Evolutionary conservation across 257 asterid species (phyloP).

Genomic region (Jacaranda mimosifolia): DNA sequence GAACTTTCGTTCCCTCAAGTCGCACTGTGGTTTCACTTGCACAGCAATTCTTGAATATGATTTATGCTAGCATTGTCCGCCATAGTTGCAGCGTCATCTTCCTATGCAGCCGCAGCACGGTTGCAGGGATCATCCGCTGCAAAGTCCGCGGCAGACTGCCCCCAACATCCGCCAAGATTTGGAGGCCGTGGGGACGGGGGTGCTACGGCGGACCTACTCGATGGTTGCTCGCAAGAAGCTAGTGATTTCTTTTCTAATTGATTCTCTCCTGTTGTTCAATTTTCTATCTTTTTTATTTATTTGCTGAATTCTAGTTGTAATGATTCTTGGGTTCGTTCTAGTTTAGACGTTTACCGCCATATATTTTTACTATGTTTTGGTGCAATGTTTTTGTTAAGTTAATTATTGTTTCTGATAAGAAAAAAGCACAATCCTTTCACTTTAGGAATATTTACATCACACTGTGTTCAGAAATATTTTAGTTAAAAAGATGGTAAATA

Average conservation of each 20-base stretch:
- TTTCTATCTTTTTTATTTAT: not conserved
- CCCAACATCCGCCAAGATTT: too few species aligned
- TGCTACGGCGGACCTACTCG: too few species aligned
- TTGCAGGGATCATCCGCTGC: too few species aligned
- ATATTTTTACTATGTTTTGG: not conserved
- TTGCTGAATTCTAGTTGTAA: not conserved
- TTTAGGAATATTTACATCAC: not conserved
- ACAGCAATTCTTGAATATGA: too few species aligned
- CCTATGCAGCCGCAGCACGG: too few species aligned
- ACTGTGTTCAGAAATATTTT: not conserved
- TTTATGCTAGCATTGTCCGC: too few species aligned
- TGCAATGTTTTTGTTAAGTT: not conserved
- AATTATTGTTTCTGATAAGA: not conserved
- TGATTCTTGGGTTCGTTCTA: not conserved
- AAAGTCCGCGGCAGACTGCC: too few species aligned
- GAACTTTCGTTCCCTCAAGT: too few species aligned
- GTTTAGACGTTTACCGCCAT: slow-evolving; percentile 2
- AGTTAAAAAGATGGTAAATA: too few species aligned
- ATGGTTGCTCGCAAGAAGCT: not conserved
- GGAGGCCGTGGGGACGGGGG: too few species aligned
- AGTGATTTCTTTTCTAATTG: not conserved
- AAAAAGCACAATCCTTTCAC: not conserved
- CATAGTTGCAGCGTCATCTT: too few species aligned
- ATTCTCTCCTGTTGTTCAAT: not conserved
- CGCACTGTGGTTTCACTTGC: too few species aligned